Evolutionary conservation across 2,329 filamentous ascomycete species (phyloP), one percentile per base, ranked within the genome.

Genomic region (Eutypella sp.): DNA sequence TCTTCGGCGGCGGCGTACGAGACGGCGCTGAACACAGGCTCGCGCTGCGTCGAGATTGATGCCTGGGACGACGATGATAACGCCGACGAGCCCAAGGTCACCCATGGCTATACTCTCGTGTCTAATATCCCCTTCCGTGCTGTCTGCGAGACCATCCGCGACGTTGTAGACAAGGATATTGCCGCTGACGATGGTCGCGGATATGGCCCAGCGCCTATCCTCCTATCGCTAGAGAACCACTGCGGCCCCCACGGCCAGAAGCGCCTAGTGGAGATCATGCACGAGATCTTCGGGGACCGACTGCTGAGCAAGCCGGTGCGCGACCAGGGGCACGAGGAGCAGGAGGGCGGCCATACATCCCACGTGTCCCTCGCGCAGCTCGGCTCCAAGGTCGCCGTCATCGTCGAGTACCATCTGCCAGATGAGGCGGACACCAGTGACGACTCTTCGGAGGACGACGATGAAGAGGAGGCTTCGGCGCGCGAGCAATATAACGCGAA

Each of bases 41-140:
- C 82, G 2, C 72, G 84, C 6, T 88, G 84, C 55, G 82, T 88
- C 31, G 84, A 88, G 64, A 87, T 87, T 44, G 84, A 87, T 57
- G 84, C 81, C 2, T 88, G 84, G 84, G 82, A 87, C 55, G 73
- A 83, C 40, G 69, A 75, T 31, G 75, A 81, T 8, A 62, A 84
- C 54, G 66, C 65, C 33, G 72, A 80, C 9, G 83, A 86, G 60
- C 83, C 82, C 4, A 86, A 85, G 58, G 82, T 86, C 43, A 87
- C 83, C 0, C 83, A 87, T 57, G 83, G 83, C 1, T 86, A 80
- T 60, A 86, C 83, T 0, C 68, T 86, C 2, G 81, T 85, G 4
- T 85, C 81, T 8, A 68, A 85, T 55, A 79, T 86, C 20, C 69
- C 77, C 0, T 85, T 87, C 57, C 79, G 83, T 25, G 52, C 69